phyloP scores from a whole-genome alignment of 1,284 basidiomycete genomes.

The Cryptococcus amylolentus region DNA sequence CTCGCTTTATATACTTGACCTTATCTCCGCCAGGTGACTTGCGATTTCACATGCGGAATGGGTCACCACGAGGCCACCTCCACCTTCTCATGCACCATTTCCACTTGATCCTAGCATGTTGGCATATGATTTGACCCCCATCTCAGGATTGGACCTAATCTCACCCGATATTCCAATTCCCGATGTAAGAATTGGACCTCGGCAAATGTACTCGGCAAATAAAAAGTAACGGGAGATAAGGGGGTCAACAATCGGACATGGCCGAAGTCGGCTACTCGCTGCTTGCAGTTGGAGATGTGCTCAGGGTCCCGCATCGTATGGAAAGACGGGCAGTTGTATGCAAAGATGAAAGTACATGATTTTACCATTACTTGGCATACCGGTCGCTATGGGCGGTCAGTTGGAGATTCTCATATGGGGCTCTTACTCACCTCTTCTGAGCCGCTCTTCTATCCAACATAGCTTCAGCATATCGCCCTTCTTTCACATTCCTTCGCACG shows the following conservation, averaged over 20 bases:
- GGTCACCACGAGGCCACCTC: no score
- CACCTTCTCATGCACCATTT: no score
- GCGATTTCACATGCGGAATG: no score
- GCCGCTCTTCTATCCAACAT: slow-evolving; percentile 83
- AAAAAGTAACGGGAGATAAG: not conserved
- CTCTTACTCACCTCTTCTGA: slow-evolving; percentile 73
- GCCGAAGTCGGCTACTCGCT: no score
- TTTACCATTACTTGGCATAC: slow-evolving; percentile 34
- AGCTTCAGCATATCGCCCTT: slow-evolving; percentile 82
- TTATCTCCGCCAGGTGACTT: not conserved
- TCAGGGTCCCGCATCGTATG: no score
- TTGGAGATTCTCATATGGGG: not conserved
- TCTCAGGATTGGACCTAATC: no score
- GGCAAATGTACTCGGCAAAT: not conserved
- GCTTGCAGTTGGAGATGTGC: no score
- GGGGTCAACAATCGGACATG: not conserved
- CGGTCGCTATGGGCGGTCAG: slow-evolving; percentile 31
- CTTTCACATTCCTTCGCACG: slow-evolving; percentile 79
- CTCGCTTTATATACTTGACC: not conserved
- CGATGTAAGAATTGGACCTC: not conserved
- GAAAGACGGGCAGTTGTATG: no score
- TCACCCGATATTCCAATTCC: no score
- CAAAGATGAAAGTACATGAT: no score
- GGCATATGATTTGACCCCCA: no score
- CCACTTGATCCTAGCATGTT: no score